A percentile compares a stretch with the other conserved stretches of the same genome.
phyloP scores from a whole-genome alignment of 768 basidiomycete species.

The Nidularia pulvinata region DNA sequence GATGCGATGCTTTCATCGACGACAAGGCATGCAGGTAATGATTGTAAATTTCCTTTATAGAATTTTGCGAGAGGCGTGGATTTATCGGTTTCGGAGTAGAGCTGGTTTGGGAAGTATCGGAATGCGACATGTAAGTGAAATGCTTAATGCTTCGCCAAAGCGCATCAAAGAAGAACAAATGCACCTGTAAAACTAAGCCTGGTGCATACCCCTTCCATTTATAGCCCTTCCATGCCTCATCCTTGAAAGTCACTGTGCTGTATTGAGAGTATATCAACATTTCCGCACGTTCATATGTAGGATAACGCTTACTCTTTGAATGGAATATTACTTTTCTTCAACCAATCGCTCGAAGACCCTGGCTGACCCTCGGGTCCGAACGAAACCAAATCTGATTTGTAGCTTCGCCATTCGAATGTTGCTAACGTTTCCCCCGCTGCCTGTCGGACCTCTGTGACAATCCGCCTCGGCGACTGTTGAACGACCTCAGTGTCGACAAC shows the following conservation, averaged over 20 bases:
- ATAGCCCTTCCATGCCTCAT: slow-evolving; percentile 26
- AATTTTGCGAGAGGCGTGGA: slow-evolving; percentile 4
- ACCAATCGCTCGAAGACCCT: slow-evolving; percentile 30
- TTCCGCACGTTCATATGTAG: neutral
- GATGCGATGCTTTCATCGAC: slow-evolving; percentile 2
- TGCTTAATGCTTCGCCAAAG: too few species aligned
- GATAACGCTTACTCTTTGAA: slow-evolving; percentile 31
- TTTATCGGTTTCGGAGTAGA: neutral
- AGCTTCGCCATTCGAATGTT: slow-evolving; percentile 34
- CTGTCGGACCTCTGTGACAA: slow-evolving; percentile 26
- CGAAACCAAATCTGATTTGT: slow-evolving; percentile 34
- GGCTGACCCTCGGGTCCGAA: slow-evolving; percentile 22
- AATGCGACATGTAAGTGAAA: too few species aligned
- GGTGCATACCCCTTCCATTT: slow-evolving; percentile 40
- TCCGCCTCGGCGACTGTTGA: slow-evolving; percentile 10
- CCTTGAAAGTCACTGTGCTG: slow-evolving; percentile 35
- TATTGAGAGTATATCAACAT: neutral
- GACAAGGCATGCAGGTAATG: slow-evolving; percentile 2
- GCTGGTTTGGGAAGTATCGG: neutral
- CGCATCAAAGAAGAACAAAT: too few species aligned
- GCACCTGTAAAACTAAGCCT: slow-evolving; percentile 9
- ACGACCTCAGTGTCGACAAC: slow-evolving; percentile 29
- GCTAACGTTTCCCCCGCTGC: slow-evolving; percentile 28
- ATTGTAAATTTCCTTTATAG: neutral
- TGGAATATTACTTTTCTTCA: slow-evolving; percentile 35